Evolutionary conservation across 805 yeast genomes (phyloP).

Genomic region (Kodamaea kakaduensis): DNA sequence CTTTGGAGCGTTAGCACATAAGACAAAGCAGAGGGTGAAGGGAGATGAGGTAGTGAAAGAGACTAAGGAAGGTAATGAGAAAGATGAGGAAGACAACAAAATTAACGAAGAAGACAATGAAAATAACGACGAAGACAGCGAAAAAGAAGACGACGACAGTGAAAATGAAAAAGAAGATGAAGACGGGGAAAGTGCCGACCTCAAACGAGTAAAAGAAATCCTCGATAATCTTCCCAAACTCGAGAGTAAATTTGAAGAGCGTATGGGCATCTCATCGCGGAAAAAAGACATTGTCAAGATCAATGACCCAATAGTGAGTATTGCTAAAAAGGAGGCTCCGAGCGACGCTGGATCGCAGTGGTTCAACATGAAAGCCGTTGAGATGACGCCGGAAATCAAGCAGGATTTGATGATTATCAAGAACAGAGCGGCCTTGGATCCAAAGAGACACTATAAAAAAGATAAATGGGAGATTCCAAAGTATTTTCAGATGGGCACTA

Average conservation of each 20-base stretch:
- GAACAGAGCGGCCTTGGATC: slow-evolving; percentile 89
- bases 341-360: slow-evolving; percentile 56
- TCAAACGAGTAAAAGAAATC: slow-evolving; percentile 16
- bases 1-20: slow-evolving; percentile 28
- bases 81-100: slow-evolving; percentile 3
- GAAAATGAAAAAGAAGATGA: slow-evolving; percentile 5
- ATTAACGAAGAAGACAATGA: background rate
- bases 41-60: too few species aligned
- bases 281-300: slow-evolving; percentile 28
- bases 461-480: slow-evolving; percentile 76
- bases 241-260: slow-evolving; percentile 25
- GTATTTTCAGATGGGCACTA: slow-evolving; percentile 83
- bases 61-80: slow-evolving; percentile 15
- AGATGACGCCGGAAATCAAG: slow-evolving; percentile 64
- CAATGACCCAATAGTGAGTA: slow-evolving; percentile 43
- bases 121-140: slow-evolving; percentile 14
- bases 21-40: slow-evolving; percentile 13
- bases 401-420: slow-evolving; percentile 76
- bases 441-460: slow-evolving; percentile 90
- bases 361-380: slow-evolving; percentile 78
- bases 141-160: slow-evolving; percentile 15
- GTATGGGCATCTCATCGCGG: slow-evolving; percentile 15
- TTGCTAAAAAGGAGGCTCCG: slow-evolving; percentile 17
- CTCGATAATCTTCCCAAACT: slow-evolving; percentile 26
- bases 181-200: slow-evolving; percentile 16